Conservation (phyloP, 768 basidiomycete genomes). For the Psilocybe sp. region DNA sequence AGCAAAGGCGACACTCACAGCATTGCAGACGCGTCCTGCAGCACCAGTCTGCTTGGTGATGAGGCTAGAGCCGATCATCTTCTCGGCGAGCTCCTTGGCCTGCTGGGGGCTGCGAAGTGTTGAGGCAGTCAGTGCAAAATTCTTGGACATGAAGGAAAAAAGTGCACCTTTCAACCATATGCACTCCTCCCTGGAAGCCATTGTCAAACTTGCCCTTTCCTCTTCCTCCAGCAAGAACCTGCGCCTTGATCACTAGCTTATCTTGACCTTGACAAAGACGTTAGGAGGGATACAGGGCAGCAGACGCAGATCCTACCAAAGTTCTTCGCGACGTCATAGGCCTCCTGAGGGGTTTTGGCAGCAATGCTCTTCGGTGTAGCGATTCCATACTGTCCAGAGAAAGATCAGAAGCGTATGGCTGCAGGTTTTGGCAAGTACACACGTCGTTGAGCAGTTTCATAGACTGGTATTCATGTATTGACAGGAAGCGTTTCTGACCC, state of each 20-base stretch:
- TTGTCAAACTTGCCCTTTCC: conserved; percentile 97
- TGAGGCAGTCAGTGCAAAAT: not conserved
- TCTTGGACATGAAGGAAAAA: not conserved
- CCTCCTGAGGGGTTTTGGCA: conserved; percentile 88
- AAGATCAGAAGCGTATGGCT: conserved; percentile 1
- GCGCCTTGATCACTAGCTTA: conserved; percentile 94
- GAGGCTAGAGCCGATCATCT: conserved; percentile 94
- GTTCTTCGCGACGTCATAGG: conserved; percentile 81
- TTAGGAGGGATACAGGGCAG: conserved; percentile 3
- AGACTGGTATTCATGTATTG: conserved; percentile 98
- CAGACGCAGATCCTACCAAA: conserved; percentile 58
- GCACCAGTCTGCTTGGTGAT: conserved; percentile 99
- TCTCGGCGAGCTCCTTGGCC: conserved; percentile 79
- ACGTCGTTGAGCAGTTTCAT: conserved; percentile 94
- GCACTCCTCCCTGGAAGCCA: conserved; percentile 97
- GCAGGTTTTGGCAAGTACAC: conserved; percentile 14
- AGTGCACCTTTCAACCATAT: conserved; percentile 80
- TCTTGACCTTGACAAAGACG: conserved; percentile 49
- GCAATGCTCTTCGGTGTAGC: conserved; percentile 89
- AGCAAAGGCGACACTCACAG: conserved; percentile 50
- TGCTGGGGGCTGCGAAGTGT: conserved; percentile 66
- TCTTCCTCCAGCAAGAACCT: conserved; percentile 97
- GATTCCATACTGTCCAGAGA: conserved; percentile 77
- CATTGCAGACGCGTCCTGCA: conserved; percentile 89
- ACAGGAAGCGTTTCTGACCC: conserved; percentile 87